Conservation (phyloP, 2,329 filamentous ascomycete species). For the Talaromyces albobiverticillius region DNA sequence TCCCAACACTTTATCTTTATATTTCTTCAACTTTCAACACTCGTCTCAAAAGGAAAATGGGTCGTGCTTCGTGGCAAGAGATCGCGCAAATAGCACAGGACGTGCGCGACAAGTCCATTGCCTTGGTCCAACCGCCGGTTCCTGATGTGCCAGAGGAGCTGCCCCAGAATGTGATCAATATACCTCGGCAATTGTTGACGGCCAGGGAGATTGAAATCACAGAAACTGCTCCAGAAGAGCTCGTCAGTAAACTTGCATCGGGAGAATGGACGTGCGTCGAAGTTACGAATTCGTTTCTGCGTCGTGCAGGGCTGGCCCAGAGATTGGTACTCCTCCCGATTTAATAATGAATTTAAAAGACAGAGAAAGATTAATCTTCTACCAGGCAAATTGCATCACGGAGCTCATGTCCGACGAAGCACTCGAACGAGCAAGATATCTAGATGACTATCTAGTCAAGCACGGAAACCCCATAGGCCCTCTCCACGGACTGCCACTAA, state of each 20-base stretch:
- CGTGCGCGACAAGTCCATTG: constrained; percentile 38
- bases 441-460: constrained; percentile 32
- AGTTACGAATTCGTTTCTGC: constrained; percentile 47
- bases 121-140: constrained; percentile 32
- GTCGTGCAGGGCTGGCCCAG: constrained; percentile 28
- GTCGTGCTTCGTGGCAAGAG: constrained; percentile 30
- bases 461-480: constrained; percentile 32
- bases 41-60: constrained; percentile 1
- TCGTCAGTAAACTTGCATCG: constrained; percentile 1
- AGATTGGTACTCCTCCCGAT: constrained; percentile 3
- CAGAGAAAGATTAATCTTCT: constrained; percentile 20
- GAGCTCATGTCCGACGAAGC: constrained; percentile 37
- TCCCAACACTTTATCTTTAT: background rate
- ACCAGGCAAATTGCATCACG: constrained; percentile 28
- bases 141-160: constrained; percentile 31
- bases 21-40: background rate
- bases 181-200: constrained; percentile 48
- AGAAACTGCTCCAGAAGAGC: constrained; percentile 35
- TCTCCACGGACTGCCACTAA: constrained; percentile 39
- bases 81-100: constrained; percentile 35
- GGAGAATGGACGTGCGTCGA: constrained; percentile 41
- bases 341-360: constrained; percentile 21
- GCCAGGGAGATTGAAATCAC: constrained; percentile 51
- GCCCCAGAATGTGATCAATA: constrained; percentile 22
- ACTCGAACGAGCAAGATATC: constrained; percentile 31